Evolutionary conservation across 2,329 filamentous ascomycete genomes (phyloP), one percentile per base, ranked within the genome.

Genomic region (Xylariaceae sp.): DNA sequence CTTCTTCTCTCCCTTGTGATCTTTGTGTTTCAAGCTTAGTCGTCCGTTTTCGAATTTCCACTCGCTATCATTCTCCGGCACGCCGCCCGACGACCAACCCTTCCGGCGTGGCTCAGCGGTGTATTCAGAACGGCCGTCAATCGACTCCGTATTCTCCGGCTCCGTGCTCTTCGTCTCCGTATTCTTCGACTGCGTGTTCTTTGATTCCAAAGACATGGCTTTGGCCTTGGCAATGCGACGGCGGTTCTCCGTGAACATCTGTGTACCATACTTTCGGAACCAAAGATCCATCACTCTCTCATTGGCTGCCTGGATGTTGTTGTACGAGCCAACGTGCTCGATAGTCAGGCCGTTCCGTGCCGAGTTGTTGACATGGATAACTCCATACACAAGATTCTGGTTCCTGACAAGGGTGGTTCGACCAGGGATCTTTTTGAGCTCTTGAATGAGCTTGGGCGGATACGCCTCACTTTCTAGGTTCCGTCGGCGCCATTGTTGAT

Each of bases 261-360:
- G 9, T 4, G 49, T 47, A 2, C 55, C 53, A 18, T 55, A 58
- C 16, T 53, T 48, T 30, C 26, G 46, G 12, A 49, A 30, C 55
- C 55, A 58, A 34, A 58, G 52, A 45, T 58, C 55, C 21, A 58
- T 18, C 12, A 26, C 47, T 26, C 55, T 49, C 15, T 50, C 30
- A 47, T 58, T 58, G 32, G 55, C 55, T 18, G 53, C 49, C 46
- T 53, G 39, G 15, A 40, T 41, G 13, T 41, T 53, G 12, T 46
- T 45, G 39, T 55, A 58, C 34, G 42, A 50, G 37, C 55, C 30
- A 49, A 58, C 29, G 15, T 41, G 43, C 39, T 58, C 53, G 22
- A 55, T 45, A 16, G 18, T 39, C 12, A 44, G 53, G 42, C 37
- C 36, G 8, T 21, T 29, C 7, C 13, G n/a, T n/a, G 21, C 19